phyloP scores from a whole-genome alignment of 805 yeast genomes.

The Sugiyamaella americana region DNA sequence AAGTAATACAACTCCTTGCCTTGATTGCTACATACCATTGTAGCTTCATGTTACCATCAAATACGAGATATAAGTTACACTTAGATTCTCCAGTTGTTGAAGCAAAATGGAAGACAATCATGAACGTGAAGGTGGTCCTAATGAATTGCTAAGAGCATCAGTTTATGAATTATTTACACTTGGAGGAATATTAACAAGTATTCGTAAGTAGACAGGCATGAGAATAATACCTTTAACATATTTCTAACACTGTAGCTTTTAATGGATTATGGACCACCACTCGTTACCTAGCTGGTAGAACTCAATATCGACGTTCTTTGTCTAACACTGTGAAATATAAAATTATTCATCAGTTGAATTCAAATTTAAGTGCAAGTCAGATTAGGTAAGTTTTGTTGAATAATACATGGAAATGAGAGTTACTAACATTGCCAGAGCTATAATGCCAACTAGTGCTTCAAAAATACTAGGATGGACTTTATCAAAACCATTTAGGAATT shows the following conservation, averaged over 20 bases:
- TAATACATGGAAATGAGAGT: too few species aligned
- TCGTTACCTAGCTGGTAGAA: background rate
- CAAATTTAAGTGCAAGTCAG: background rate
- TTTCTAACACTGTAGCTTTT: background rate
- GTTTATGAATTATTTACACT: background rate
- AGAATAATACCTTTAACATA: background rate
- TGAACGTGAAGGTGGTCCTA: too few species aligned
- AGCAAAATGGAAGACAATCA: too few species aligned
- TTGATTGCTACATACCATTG: too few species aligned
- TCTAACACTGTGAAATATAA: background rate
- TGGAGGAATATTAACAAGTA: background rate
- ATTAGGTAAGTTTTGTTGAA: background rate
- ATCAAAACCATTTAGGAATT: background rate
- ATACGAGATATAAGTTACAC: too few species aligned
- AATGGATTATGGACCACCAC: background rate
- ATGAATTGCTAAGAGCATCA: too few species aligned
- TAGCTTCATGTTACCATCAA: too few species aligned
- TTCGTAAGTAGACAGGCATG: background rate
- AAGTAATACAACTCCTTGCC: too few species aligned
- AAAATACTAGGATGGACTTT: background rate
- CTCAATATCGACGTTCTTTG: background rate
- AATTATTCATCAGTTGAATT: background rate
- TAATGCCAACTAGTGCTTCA: background rate
- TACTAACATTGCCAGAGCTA: too few species aligned
- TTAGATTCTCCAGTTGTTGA: too few species aligned